A percentile compares a stretch with the other conserved stretches of the same genome.
Evolutionary conservation across 306 rosid species (phyloP).

Genomic region (Casuarina cunninghamiana): DNA sequence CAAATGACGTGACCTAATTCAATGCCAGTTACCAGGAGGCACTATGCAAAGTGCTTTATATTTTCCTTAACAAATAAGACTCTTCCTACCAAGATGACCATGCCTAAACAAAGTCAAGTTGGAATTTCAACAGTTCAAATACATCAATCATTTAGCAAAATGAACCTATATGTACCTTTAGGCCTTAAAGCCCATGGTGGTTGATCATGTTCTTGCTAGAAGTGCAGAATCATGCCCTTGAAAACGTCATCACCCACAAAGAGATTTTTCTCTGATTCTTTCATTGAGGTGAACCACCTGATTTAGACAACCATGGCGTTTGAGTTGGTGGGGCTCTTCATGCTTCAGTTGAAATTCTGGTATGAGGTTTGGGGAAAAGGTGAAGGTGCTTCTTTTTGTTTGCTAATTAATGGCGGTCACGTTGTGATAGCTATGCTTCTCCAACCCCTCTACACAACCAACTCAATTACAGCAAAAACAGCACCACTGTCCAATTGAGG

Average conservation of each 20-base stretch:
- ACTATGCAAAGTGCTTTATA: no score
- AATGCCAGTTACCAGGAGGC: no score
- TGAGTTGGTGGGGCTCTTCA: neutral
- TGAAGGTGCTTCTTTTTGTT: neutral
- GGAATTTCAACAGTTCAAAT: no score
- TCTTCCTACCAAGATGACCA: no score
- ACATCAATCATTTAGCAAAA: neutral
- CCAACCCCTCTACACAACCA: slow-evolving; percentile 30
- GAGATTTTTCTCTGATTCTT: neutral
- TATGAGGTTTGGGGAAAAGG: neutral
- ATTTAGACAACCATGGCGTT: neutral
- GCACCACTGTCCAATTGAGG: slow-evolving; percentile 4
- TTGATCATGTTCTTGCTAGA: neutral
- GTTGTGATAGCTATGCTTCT: slow-evolving; percentile 35
- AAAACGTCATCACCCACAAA: neutral
- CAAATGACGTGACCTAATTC: no score
- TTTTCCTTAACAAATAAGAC: no score
- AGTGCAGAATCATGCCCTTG: neutral
- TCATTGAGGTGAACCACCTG: neutral
- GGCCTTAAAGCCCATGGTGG: neutral
- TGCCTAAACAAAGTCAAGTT: no score
- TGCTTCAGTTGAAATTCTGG: neutral
- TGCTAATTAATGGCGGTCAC: slow-evolving; percentile 7
- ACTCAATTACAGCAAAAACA: slow-evolving; percentile 8
- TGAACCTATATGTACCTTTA: neutral